Conservation (phyloP, 164 flowering plant species). For the Vitis riparia region DNA sequence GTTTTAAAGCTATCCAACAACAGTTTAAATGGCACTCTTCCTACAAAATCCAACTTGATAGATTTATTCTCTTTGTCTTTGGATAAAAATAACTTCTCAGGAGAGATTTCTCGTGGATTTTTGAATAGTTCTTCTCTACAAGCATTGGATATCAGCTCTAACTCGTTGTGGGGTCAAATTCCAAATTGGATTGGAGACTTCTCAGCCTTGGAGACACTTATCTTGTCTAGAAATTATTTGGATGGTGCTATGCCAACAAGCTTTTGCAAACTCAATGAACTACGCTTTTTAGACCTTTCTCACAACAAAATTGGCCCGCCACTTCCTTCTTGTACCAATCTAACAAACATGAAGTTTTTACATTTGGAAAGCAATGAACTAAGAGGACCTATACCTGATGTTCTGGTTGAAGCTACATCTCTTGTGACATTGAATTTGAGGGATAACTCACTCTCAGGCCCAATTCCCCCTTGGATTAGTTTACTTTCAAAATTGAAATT, state of each 20-base stretch:
- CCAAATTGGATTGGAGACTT: slow-evolving; percentile 14
- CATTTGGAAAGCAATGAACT: not conserved
- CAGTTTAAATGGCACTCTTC: slow-evolving; percentile 1
- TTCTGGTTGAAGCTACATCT: not conserved
- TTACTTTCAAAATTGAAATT: not conserved
- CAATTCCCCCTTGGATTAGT: not conserved
- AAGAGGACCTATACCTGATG: not conserved
- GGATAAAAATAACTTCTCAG: not conserved
- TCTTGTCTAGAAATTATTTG: not conserved
- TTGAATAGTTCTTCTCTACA: not conserved
- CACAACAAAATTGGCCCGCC: not conserved
- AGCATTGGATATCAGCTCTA: not conserved
- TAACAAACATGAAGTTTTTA: not conserved
- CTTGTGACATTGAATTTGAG: slow-evolving; percentile 4
- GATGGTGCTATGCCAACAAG: not conserved
- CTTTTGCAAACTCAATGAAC: not conserved
- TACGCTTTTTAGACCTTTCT: not conserved
- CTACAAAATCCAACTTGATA: not conserved
- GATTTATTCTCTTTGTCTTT: not conserved
- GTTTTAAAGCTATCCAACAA: not conserved
- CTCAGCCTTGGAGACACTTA: not conserved
- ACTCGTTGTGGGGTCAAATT: not conserved
- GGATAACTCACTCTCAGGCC: not conserved
- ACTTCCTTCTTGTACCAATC: not conserved
- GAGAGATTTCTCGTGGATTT: slow-evolving; percentile 1